Percentiles rank a stretch among this genome's conserved stretches.
These are phyloP conservation scores for Spizellomyces punctatus DNA, from an alignment of 192 early-diverging fungal species.

Conservation along the genomic window DNA sequence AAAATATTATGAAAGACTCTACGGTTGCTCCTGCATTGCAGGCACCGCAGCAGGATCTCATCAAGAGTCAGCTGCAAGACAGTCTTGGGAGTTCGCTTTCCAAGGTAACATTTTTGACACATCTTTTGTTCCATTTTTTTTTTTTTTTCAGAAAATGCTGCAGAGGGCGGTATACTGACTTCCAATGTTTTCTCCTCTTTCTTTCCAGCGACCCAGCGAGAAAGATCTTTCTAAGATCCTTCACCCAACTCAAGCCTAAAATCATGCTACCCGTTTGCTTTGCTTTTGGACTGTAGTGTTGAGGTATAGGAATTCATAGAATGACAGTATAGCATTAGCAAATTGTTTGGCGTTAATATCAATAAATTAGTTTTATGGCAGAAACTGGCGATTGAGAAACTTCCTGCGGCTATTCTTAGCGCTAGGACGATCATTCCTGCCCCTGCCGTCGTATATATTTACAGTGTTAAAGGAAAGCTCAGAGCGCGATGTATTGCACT, in stretches of 20 bases:
- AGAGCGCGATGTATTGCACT: too few relatives aligned
- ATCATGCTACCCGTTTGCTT: too few relatives aligned
- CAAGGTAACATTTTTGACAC: neutral
- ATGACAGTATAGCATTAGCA: too few relatives aligned
- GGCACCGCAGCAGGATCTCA: conserved; percentile 9
- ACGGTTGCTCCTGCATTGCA: conserved; percentile 12
- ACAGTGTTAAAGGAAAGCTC: too few relatives aligned
- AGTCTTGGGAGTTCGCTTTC: neutral
- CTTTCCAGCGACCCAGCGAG: conserved; percentile 13
- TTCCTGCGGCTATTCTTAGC: too few relatives aligned
- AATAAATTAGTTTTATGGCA: too few relatives aligned
- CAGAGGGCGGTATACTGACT: neutral
- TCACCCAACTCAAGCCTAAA: neutral
- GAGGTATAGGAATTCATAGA: too few relatives aligned
- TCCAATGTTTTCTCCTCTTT: neutral
- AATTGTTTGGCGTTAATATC: too few relatives aligned
- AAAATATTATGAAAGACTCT: conserved; percentile 8
- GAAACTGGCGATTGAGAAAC: too few relatives aligned
- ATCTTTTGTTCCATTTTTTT: neutral
- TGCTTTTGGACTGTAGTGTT: too few relatives aligned
- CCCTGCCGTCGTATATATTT: too few relatives aligned
- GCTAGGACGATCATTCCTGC: too few relatives aligned
- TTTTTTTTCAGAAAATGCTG: neutral
- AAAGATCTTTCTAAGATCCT: conserved; percentile 1
- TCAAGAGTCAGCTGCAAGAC: conserved; percentile 4